Evolutionary conservation across 2,329 filamentous ascomycete genomes (phyloP).

Genomic region (Fusarium cicatricum): DNA sequence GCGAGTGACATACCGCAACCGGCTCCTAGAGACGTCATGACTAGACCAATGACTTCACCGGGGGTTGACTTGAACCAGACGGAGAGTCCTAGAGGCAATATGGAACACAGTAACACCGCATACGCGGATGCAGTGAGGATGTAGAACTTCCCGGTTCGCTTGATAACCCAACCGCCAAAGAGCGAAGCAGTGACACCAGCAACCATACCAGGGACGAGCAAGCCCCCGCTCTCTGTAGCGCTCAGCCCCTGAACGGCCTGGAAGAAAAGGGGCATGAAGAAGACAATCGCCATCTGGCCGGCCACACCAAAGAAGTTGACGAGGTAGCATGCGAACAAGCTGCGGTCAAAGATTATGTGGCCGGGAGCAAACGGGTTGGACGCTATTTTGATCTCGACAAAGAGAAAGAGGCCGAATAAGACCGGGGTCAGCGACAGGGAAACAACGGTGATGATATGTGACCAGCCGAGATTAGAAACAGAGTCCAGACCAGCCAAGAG

Average conservation of each 20-base stretch:
- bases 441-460: constrained; percentile 62
- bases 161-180: constrained; percentile 71
- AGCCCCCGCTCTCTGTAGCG: constrained; percentile 69
- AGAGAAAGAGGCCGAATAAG: constrained; percentile 71
- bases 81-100: constrained; percentile 64
- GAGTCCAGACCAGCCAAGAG: constrained; percentile 76
- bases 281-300: constrained; percentile 65
- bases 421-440: constrained; percentile 63
- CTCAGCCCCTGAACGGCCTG: constrained; percentile 73
- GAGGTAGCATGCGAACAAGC: constrained; percentile 72
- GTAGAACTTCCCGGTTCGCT: constrained; percentile 75
- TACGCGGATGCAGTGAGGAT: constrained; percentile 70
- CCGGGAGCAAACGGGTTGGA: constrained; percentile 77
- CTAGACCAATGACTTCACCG: constrained; percentile 65
- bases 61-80: constrained; percentile 56
- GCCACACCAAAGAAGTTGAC: constrained; percentile 77
- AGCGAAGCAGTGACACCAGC: constrained; percentile 71
- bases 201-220: constrained; percentile 72
- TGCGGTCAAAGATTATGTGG: constrained; percentile 73
- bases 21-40: constrained; percentile 54
- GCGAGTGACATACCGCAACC: constrained; percentile 45
- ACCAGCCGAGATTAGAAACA: constrained; percentile 77
- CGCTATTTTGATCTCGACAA: constrained; percentile 74
- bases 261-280: constrained; percentile 81
- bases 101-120: constrained; percentile 59